Conservation (phyloP, 2,329 filamentous ascomycete genomes). For the Plenodomus lindquistii region DNA sequence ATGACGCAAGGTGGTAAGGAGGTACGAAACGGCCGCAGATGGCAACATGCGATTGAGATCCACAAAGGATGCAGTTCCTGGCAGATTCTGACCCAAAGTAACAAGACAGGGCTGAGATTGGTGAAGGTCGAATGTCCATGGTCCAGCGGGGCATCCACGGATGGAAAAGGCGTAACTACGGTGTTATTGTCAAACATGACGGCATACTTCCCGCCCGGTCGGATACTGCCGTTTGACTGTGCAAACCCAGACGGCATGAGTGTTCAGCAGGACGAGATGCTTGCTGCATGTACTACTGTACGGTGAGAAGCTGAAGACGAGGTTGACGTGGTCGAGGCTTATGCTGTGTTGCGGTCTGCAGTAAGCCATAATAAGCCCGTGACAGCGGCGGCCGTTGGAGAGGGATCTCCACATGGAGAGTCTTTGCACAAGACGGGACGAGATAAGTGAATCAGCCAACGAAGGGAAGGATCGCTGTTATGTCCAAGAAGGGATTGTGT, state of each 20-base stretch:
- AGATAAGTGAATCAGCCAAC: neutral
- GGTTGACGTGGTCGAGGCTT: neutral
- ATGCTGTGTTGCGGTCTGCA: neutral
- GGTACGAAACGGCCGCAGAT: too few relatives aligned
- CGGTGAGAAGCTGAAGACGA: constrained; percentile 1
- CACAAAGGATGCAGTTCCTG: neutral
- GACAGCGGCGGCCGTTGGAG: neutral
- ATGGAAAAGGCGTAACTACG: neutral
- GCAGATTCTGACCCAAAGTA: neutral
- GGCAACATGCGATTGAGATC: too few relatives aligned
- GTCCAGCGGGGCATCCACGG: neutral
- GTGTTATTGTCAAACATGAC: neutral
- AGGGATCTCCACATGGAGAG: neutral
- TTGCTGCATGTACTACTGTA: neutral
- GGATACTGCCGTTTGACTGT: neutral
- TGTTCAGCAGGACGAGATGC: neutral
- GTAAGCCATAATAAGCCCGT: neutral
- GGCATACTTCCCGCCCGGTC: neutral
- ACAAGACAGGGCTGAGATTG: neutral
- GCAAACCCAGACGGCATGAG: too few relatives aligned
- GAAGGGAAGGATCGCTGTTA: constrained; percentile 8
- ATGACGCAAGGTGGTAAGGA: too few relatives aligned
- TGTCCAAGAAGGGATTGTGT: neutral
- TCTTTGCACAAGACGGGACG: neutral
- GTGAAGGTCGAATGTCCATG: neutral